Percentiles rank a stretch among this genome's conserved stretches.
These are phyloP conservation scores for Dovyalis caffra DNA, from an alignment of 345 rosid genomes.

Conservation along the genomic window DNA sequence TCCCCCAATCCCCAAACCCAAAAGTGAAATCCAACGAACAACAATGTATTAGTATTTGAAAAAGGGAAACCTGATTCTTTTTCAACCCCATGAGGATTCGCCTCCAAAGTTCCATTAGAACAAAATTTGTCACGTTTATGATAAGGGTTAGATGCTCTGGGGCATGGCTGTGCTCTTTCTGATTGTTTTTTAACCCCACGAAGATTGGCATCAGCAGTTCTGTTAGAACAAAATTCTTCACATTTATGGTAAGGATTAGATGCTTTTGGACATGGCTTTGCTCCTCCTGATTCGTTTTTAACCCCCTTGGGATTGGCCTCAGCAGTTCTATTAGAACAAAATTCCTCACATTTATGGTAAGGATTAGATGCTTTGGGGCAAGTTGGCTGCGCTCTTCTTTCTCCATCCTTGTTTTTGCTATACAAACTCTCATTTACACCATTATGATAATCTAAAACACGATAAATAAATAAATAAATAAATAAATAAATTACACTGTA, in stretches of 20 bases:
- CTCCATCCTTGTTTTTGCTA: constrained; percentile 41
- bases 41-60: constrained; percentile 1
- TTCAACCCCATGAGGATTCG: constrained; percentile 23
- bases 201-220: constrained; percentile 24
- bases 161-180: constrained; percentile 39
- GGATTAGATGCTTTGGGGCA: constrained; percentile 56
- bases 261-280: constrained; percentile 43
- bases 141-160: constrained; percentile 51
- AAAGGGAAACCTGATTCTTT: constrained; percentile 47
- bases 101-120: constrained; percentile 29
- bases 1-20: neutral
- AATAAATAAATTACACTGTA: constrained; percentile 11
- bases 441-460: constrained; percentile 33
- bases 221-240: constrained; percentile 42
- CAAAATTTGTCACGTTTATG: constrained; percentile 53
- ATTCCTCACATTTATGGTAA: constrained; percentile 51
- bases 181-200: constrained; percentile 10
- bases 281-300: constrained; percentile 23
- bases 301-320: constrained; percentile 22
- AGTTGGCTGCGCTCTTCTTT: constrained; percentile 35
- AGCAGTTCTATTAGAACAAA: constrained; percentile 39
- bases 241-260: constrained; percentile 60
- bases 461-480: constrained; percentile 9
- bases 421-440: constrained; percentile 30
- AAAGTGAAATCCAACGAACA: neutral